Base-by-base conservation (phyloP, 306 rosid genomes). In the Castanopsis chinensis region DNA sequence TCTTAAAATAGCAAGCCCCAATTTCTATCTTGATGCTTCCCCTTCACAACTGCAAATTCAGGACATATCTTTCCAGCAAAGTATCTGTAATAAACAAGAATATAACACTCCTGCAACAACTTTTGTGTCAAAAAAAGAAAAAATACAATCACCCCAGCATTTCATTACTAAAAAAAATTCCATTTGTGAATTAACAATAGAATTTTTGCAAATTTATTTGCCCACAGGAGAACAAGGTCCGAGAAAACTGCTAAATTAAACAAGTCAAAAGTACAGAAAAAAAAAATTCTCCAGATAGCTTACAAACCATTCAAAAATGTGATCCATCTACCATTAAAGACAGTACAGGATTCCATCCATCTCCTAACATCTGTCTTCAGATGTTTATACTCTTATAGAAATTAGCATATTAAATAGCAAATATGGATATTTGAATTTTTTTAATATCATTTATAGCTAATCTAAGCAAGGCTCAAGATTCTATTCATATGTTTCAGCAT, bases 11-110 rank as follows among this genome's bases (percentile, higher is more conserved):
- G 80, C 76, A 78, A 43, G 80, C 79, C 83, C 79, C 77, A 83
- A 69, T 74, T 82, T 77, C 80, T 86, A 80, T 77, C 78, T 73
- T 35, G 87, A 76, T 51, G 89, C 85, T 79, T 79, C 81, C 70
- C 77, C 86, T 80, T 51, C 80, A 78, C 41, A 73, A 78, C 81
- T 64, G 87, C 83, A 80, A 77, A 84, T 80, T 71, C 81, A 74
- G 81, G 71, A 77, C 73, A 84, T 68, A 72, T 76, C 82, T 77
- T 79, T 69, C 82, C 64, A 69, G 82, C 71, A 76, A 72, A 69
- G 53, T 65, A 69, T 51, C 33, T 43, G 72, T 43, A 79, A 82
- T 65, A 64, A 82, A 71, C 83, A 76, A 45, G 51, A 30, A 67
- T 21, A 68, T 58, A 32, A 70, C 15, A 74, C 17, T 76, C 74